A percentile compares a stretch with the other conserved stretches of the same genome.
Conservation (phyloP, 2,329 filamentous ascomycete genomes). For the Ilyonectria mors-panacis region DNA sequence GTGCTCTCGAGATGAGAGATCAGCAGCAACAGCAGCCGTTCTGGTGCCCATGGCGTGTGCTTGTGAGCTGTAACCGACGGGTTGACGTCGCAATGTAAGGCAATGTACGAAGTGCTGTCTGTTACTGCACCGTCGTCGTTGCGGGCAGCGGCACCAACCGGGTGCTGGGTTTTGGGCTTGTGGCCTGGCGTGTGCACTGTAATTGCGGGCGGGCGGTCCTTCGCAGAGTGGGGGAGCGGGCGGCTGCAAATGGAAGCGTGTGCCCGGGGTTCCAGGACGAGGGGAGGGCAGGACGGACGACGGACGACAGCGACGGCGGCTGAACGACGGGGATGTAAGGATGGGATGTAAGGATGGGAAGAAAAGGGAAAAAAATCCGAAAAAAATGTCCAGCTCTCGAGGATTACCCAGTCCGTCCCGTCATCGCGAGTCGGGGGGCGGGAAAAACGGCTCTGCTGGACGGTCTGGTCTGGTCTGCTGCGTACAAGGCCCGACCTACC, state of each 20-base stretch:
- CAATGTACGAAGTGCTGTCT: not conserved
- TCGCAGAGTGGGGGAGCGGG: conserved; percentile 22
- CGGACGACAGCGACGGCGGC: conserved; percentile 2
- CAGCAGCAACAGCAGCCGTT: conserved; percentile 42
- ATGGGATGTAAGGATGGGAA: conserved; percentile 1
- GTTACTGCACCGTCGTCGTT: not conserved
- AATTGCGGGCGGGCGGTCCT: conserved; percentile 25
- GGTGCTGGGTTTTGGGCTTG: not conserved
- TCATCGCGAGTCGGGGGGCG: conserved; percentile 26
- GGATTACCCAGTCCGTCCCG: conserved; percentile 13
- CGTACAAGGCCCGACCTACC: conserved; percentile 20
- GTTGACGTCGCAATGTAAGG: not conserved
- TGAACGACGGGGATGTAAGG: conserved; percentile 7
- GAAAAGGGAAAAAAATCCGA: conserved; percentile 13
- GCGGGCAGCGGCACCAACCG: not conserved
- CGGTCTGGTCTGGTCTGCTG: not conserved
- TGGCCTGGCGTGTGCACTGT: conserved; percentile 6
- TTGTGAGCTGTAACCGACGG: not conserved
- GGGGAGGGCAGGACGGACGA: conserved; percentile 10
- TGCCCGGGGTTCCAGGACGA: conserved; percentile 17
- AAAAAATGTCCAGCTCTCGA: conserved; percentile 10
- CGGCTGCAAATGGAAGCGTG: conserved; percentile 25
- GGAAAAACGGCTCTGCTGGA: conserved; percentile 25
- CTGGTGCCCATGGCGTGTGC: conserved; percentile 43
- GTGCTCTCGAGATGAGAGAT: conserved; percentile 44